Base-by-base conservation (phyloP, 805 yeast species). In the Metschnikowia gelsemii region DNA sequence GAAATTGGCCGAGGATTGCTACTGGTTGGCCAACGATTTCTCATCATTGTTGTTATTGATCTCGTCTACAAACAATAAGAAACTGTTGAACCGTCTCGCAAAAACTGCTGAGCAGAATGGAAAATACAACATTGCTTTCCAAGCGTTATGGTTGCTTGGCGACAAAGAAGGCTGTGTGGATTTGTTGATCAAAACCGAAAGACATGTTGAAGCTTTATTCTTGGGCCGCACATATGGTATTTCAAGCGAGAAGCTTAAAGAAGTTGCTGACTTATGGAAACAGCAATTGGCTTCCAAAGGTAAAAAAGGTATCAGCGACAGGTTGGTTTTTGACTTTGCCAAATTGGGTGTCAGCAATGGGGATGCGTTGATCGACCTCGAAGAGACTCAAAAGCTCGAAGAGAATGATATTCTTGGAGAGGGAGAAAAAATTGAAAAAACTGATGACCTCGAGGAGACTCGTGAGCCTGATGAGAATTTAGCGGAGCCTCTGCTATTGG, bases 51-150 rank as follows among this genome's bases (percentile, higher is more conserved):
- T 93, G 51, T 76, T 91, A 51, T 64, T 93, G 49, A 80, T 89
- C 64, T 81, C 96, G 8, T 84, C 96, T 6, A 75, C 90, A 35
- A 90, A 87, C 59, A 75, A 87, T 62, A 71, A 70, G 52, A 66
- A 63, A 8, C 84, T 79, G 28, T 75, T 93, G 48, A 61, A 67
- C 16, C 67, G 70, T 41, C 73, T 91, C 27, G 96, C 93, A 5
- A 70, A 72, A 41, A 64, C 68, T 34, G 90, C 96, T 35, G 80
- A 76, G 52, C 67, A 61, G n/a, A 74, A 70, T 32, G 97, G 97
- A 35, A 84, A 84, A 60, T 87, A 80, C 64, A 93, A 93, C 62
- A 71, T 90, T 43, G 96, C 98, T 19, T 93, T 89, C 72, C 88
- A 87, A 59, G 84, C 96, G 9, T 80, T 81, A 62, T 93, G 98